phyloP scores from a whole-genome alignment of 257 asterid genomes.

The Solanum arcanum region DNA sequence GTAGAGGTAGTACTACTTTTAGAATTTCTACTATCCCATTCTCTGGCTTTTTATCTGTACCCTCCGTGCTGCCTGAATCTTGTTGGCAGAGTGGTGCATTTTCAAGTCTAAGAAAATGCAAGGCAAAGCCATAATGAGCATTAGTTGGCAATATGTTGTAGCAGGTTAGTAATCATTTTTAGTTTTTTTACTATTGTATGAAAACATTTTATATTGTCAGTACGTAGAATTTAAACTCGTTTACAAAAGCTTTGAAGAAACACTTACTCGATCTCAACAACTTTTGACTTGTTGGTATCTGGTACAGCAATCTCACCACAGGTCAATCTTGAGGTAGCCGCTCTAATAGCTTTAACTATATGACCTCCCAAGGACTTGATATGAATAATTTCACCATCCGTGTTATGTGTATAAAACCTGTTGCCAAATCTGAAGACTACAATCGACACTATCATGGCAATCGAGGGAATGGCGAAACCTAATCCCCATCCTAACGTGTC shows the following conservation, averaged over 20 bases:
- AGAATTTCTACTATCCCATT: constrained; percentile 19
- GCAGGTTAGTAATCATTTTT: neutral
- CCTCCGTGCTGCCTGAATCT: constrained; percentile 5
- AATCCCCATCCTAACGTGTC: constrained; percentile 87
- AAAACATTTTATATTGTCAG: neutral
- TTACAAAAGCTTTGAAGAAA: neutral
- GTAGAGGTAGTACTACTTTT: constrained; percentile 34
- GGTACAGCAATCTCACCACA: constrained; percentile 6
- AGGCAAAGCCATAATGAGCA: neutral
- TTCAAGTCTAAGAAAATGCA: constrained; percentile 39
- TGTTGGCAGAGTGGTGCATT: constrained; percentile 27
- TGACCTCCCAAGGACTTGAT: constrained; percentile 18
- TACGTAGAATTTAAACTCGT: neutral
- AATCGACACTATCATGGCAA: constrained; percentile 47
- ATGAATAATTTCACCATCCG: neutral
- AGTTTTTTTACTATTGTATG: neutral
- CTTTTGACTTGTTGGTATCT: constrained; percentile 3
- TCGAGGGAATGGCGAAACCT: constrained; percentile 75
- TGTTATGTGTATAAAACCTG: constrained; percentile 29
- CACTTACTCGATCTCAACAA: constrained; percentile 71
- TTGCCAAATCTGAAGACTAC: constrained; percentile 46
- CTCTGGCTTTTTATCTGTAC: neutral
- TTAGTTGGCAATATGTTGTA: neutral
- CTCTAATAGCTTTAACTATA: constrained; percentile 27
- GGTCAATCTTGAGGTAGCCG: constrained; percentile 23